Evolutionary conservation across 352 stramenopile species (phyloP).

Genomic region (Phytophthora brassicae): DNA sequence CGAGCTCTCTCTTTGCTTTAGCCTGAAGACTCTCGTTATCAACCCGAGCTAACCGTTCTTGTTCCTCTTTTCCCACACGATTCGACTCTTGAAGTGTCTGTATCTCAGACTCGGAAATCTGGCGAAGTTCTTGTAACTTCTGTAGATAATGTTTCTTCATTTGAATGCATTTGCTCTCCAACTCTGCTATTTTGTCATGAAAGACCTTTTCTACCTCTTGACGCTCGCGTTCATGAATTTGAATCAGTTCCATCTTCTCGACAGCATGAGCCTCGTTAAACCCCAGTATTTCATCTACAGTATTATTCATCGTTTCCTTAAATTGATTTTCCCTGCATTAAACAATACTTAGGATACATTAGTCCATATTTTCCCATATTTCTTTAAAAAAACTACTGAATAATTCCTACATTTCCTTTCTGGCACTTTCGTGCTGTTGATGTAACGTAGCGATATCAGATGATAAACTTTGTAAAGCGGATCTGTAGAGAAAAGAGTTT

Average conservation of each 20-base stretch:
- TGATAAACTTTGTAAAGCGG: constrained; percentile 40
- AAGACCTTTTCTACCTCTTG: constrained; percentile 30
- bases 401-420: constrained; percentile 38
- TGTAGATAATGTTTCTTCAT: constrained; percentile 37
- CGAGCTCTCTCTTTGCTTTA: constrained; percentile 28
- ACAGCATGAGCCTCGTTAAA: constrained; percentile 38
- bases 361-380: not conserved
- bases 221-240: constrained; percentile 30
- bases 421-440: constrained; percentile 37
- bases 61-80: constrained; percentile 21
- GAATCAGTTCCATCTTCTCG: constrained; percentile 33
- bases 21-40: constrained; percentile 31
- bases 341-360: not conserved
- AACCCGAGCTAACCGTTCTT: constrained; percentile 19
- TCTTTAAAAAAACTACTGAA: no score
- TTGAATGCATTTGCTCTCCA: constrained; percentile 34
- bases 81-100: constrained; percentile 23
- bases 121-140: constrained; percentile 42
- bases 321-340: constrained; percentile 36
- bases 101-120: constrained; percentile 24
- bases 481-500: constrained; percentile 22
- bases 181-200: constrained; percentile 21
- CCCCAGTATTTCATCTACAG: constrained; percentile 46
- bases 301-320: constrained; percentile 40
- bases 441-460: constrained; percentile 49